Evolutionary conservation across 495 filamentous ascomycete species (phyloP), one percentile per base, ranked within the genome.

Genomic region (Rusavskia elegans): DNA sequence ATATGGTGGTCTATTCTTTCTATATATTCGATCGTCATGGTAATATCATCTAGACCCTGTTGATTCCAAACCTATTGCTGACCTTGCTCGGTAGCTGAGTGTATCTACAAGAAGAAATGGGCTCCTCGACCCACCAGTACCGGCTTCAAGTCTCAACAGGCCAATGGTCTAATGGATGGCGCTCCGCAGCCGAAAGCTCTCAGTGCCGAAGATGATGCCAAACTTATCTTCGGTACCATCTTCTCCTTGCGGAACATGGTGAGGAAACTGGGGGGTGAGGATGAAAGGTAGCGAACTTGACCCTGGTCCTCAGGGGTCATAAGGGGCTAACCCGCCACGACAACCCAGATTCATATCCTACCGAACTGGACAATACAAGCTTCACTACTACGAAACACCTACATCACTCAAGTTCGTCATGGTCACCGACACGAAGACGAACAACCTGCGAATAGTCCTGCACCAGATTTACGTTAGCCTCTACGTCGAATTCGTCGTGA

Each of bases 21-120:
- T 97, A 95, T 73, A 95, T 98, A 62, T 98, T 98, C 60, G 92
- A 98, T 67, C 83, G 92, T 57, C 92, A 98, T 66, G 94, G 92
- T 97, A 76, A 61, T 75, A 57, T 37, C 37, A 25, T 16, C 46
- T 19, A 19, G 23, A 32, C 50, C 30, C 23, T 35, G 7, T 39
- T 27, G 16, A n/a, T 2, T 29, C 19, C 6, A 21, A 16, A 11
- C 8, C 23, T 19, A 25, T 5, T 19, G 42, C 51, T 53, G 36
- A 53, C 9, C 8, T 46, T 36, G 30, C 29, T 14, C 5, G 14
- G n/a, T 58, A 89, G 92, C 93, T 63, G 92, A 97, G 70, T 98
- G 92, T 71, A 90, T 97, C 66, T 98, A 98, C 80, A 85, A 83
- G 61, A 83, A 85, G 58, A 77, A 79, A 61, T 94, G 87, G 85